Base-by-base conservation (phyloP, 2,329 filamentous ascomycete genomes). In the Paecilomyces fulvus region DNA sequence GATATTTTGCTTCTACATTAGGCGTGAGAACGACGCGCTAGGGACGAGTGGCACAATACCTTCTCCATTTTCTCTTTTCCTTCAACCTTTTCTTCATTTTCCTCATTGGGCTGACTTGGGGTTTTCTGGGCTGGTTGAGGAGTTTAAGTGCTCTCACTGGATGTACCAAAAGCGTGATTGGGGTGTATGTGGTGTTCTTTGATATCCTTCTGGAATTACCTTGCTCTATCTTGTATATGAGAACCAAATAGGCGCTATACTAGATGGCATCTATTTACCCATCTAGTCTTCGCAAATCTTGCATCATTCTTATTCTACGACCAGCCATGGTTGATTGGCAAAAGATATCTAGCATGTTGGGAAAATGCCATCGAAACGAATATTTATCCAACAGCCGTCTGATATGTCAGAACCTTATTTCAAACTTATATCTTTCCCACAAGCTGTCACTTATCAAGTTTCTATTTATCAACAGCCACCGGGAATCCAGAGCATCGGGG, bases 141-240 rank as follows among this genome's bases (percentile, higher is more conserved):
- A 56, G 58, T 59, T 21, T 58, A 30, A n/a, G 54, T n/a, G 33
- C 51, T 51, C 17, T 56, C n/a, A 53, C 52, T 51, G 57, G 55
- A 49, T 60, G 58, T 60, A 60, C 52, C 58, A 60, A 58, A 58
- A 58, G 43, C 55, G 31, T 53, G 46, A 58, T 58, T 51, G 58
- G 51, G 30, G 20, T 25, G 20, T 46, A 21, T 30, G 25, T 55
- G 30, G 25, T 55, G 20, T 50, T 14, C 23, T 55, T 55, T 30
- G 43, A 49, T 55, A 53, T 46, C 52, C 52, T 43, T 31, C 53
- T 57, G 56, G 53, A 46, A 28, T 20, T 52, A 30, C 30, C 46
- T 28, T 56, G 52, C 50, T 58, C 21, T 52, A 28, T 49, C 21
- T 48, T 48, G n/a, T 53, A 9, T 56, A 56, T 56, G 30, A 10